phyloP scores from a whole-genome alignment of 495 filamentous ascomycete species.

The Tuber aestivum region DNA sequence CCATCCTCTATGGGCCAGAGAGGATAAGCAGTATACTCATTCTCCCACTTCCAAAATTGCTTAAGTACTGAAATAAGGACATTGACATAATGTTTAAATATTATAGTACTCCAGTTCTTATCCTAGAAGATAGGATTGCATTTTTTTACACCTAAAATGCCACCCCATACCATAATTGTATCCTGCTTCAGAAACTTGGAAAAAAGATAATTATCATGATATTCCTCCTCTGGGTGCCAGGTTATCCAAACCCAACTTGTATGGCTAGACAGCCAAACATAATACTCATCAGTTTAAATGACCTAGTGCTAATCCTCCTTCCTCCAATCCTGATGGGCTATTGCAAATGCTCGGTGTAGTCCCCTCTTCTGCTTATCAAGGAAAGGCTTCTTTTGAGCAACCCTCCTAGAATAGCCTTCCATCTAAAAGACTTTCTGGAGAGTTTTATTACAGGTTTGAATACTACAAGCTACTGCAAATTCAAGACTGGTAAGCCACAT shows the following conservation, averaged over 20 bases:
- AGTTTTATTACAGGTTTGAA: neutral
- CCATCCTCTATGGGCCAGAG: constrained; percentile 20
- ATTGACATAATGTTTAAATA: constrained; percentile 10
- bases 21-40: neutral
- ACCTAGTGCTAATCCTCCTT: constrained; percentile 9
- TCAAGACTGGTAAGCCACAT: neutral
- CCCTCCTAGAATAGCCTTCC: neutral
- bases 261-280: constrained; percentile 5
- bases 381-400: neutral
- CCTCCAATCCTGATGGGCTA: neutral
- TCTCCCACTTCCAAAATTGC: constrained; percentile 17
- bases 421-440: neutral
- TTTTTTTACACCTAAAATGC: constrained; percentile 5
- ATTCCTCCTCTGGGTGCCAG: constrained; percentile 2
- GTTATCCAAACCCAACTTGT: constrained; percentile 6
- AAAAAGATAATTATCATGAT: constrained; percentile 7
- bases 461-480: neutral
- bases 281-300: constrained; percentile 14
- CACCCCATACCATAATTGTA: neutral
- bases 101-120: constrained; percentile 12
- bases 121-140: constrained; percentile 1
- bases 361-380: neutral
- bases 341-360: neutral
- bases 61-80: constrained; percentile 8
- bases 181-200: neutral